Percentiles rank a stretch among this genome's conserved stretches.
These are phyloP conservation scores for Colletotrichum filicis DNA, from an alignment of 2,329 filamentous ascomycete species.

Conservation along the genomic window DNA sequence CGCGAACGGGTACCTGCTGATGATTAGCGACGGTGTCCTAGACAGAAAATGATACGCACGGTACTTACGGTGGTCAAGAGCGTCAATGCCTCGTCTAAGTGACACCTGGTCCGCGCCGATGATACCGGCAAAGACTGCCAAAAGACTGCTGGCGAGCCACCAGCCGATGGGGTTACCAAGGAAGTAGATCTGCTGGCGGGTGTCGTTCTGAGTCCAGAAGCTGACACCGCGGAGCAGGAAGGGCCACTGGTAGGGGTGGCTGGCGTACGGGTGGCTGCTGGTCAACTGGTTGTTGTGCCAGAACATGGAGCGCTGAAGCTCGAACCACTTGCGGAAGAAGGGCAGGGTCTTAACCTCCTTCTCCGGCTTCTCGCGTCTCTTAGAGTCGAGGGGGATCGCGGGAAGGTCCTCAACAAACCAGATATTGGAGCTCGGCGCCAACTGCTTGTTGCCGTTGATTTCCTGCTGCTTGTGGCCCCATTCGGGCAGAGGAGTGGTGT, in stretches of 20 bases:
- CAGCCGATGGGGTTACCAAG: conserved; percentile 95
- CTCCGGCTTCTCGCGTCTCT: conserved; percentile 79
- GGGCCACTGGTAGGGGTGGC: conserved; percentile 95
- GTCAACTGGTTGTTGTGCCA: conserved; percentile 99
- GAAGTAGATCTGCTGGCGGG: conserved; percentile 97
- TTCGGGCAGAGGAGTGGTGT: conserved; percentile 92
- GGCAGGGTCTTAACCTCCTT: conserved; percentile 85
- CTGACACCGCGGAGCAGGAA: conserved; percentile 97
- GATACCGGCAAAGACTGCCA: conserved; percentile 94
- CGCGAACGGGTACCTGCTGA: conserved; percentile 83
- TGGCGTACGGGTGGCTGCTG: conserved; percentile 95
- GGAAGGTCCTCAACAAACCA: conserved; percentile 95
- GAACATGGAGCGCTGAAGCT: conserved; percentile 98
- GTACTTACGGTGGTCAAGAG: conserved; percentile 88
- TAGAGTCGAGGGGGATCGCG: conserved; percentile 77
- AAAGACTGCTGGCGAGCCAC: conserved; percentile 93
- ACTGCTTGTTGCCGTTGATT: conserved; percentile 99
- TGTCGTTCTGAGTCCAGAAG: conserved; percentile 98
- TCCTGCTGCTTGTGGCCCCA: conserved; percentile 98
- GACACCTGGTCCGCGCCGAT: conserved; percentile 93
- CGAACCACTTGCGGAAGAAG: conserved; percentile 94
- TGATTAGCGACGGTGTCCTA: conserved; percentile 43
- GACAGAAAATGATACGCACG: not conserved
- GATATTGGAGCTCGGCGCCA: conserved; percentile 88
- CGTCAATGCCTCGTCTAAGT: conserved; percentile 90